Evolutionary conservation across 225 moss, liverwort and hornwort genomes (phyloP).

Genomic region (Thuidium tamariscinum): DNA sequence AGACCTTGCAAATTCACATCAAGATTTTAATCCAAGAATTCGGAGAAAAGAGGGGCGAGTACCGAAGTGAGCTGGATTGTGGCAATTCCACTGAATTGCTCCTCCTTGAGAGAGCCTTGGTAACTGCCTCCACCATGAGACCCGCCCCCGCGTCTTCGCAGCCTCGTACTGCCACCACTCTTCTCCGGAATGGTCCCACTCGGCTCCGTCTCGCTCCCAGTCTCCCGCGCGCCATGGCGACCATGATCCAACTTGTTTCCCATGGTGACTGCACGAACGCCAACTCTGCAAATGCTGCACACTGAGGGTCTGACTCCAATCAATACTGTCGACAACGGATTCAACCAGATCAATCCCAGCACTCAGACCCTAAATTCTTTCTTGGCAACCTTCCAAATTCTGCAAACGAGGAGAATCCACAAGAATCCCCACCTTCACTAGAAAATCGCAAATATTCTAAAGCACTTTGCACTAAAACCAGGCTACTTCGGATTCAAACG

Average conservation of each 20-base stretch:
- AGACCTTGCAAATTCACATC: neutral
- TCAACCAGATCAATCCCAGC: neutral
- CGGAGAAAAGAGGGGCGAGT: neutral
- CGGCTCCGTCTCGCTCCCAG: neutral
- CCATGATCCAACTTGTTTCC: neutral
- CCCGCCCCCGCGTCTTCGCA: neutral
- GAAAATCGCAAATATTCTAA: neutral
- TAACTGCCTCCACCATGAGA: neutral
- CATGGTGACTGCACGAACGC: neutral
- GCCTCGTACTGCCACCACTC: neutral
- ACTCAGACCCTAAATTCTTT: neutral
- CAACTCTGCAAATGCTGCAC: neutral
- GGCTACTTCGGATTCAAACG: neutral
- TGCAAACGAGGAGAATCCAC: neutral
- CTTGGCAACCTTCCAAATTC: neutral
- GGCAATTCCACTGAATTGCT: slow-evolving; percentile 83
- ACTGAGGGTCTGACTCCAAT: neutral
- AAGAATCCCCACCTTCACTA: neutral
- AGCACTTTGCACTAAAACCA: neutral
- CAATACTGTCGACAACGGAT: neutral
- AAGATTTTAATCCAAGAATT: neutral
- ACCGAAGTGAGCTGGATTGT: slow-evolving; percentile 64
- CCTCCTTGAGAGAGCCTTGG: slow-evolving; percentile 5
- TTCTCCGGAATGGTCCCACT: neutral
- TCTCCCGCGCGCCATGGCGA: neutral